A percentile compares a stretch with the other conserved stretches of the same genome.
Evolutionary conservation across 2,329 filamentous ascomycete genomes (phyloP).

Genomic region (Sporothrix globosa): DNA sequence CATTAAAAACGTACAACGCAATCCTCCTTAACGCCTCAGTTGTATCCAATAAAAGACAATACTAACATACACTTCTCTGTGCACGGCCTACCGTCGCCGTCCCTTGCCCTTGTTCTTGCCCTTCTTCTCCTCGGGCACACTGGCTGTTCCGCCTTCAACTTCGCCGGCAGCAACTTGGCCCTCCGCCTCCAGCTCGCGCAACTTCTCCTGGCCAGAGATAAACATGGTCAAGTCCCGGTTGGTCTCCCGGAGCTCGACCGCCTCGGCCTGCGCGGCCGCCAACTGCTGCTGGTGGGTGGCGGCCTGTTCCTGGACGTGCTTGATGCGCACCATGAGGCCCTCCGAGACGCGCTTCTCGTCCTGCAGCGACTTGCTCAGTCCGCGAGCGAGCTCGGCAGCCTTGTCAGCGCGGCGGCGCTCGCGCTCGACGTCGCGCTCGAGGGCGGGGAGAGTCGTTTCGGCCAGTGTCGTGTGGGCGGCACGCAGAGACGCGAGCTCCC

Average conservation of each 20-base stretch:
- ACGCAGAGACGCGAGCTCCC: conserved; percentile 58
- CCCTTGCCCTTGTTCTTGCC: conserved; percentile 45
- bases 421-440: conserved; percentile 74
- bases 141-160: conserved; percentile 71
- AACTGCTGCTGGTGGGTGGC: conserved; percentile 61
- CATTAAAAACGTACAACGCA: too few relatives aligned
- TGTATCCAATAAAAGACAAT: conserved; percentile 5
- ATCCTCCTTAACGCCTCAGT: neutral
- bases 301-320: conserved; percentile 68
- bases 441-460: conserved; percentile 61
- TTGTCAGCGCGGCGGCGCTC: conserved; percentile 70
- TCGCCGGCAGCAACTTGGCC: conserved; percentile 68
- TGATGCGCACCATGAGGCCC: conserved; percentile 79
- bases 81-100: conserved; percentile 25
- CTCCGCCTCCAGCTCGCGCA: conserved; percentile 69
- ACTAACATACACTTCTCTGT: neutral
- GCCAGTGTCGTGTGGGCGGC: conserved; percentile 56
- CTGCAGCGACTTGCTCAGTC: conserved; percentile 72
- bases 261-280: conserved; percentile 61
- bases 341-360: conserved; percentile 87
- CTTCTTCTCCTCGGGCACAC: conserved; percentile 63
- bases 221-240: conserved; percentile 88
- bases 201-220: conserved; percentile 79
- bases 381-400: conserved; percentile 74
- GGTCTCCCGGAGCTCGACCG: conserved; percentile 77